Base-by-base conservation (phyloP, 768 basidiomycete genomes). In the Suillus subluteus region DNA sequence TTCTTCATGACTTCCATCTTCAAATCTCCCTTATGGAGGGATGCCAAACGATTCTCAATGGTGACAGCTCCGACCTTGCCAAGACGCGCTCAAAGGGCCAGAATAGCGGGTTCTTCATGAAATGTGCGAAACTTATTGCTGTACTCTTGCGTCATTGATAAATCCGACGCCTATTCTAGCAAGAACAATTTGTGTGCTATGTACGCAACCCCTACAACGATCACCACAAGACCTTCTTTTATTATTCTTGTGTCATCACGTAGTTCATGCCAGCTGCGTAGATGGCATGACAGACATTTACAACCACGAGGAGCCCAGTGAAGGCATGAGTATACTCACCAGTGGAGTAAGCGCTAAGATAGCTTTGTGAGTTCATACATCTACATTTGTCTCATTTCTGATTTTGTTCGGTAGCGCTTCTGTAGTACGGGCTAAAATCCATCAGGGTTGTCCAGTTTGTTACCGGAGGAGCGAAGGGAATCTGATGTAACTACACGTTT, bases 1-100 rank as follows among this genome's bases (percentile, higher is more conserved):
- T 99, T 63, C 79, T 99, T 61, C 95, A 97, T 69, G 96, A 98
- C 73, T 98, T 96, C 74, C 95, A 98, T 73, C 81, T 99, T 8
- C 97, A 97, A 77, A 92, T 95, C 32, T 96, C 95, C 11, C 79
- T 99, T 12, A 81, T 99, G 61, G 95, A 98, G 70, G 97, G 97
- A 2, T 98, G 96, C 73, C 91, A 94, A 78, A 87, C 86, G 5
- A 94, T 99, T 62, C 76, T 99, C 65, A 84, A 93, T 64, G 88
- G 92, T 16, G 97, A 99, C 76, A 91, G 91, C 70, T 83, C 87
- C 1, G 85, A 87, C 52, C 84, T 98, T 41, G 89, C 91, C 3
- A 81, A 82, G 58, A 82, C 81, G 66, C 79, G 98, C 65, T 90
- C 94, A 69, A 83, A 77, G 59, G 88, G 90, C 43, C 97, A 98